These are phyloP conservation scores for Holtermannia corniformis DNA, from an alignment of 768 basidiomycete genomes.

Conservation along the genomic window DNA sequence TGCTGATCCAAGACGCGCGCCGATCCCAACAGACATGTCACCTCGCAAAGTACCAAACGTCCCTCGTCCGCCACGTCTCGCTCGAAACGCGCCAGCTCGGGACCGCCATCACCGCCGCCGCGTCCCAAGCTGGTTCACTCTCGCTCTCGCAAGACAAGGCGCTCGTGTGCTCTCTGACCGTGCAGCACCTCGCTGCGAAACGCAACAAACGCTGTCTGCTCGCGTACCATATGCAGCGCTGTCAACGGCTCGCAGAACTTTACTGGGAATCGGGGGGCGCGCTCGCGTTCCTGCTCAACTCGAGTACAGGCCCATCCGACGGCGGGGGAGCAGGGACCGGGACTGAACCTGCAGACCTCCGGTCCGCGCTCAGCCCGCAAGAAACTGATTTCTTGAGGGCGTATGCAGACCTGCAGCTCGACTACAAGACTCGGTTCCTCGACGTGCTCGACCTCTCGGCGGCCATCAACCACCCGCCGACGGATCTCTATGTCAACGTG, in stretches of 20 bases:
- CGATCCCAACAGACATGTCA: constrained; percentile 74
- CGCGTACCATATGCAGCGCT: constrained; percentile 80
- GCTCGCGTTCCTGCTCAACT: constrained; percentile 62
- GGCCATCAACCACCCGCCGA: constrained; percentile 67
- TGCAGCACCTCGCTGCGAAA: constrained; percentile 78
- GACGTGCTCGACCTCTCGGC: constrained; percentile 74
- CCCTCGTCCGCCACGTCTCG: constrained; percentile 71
- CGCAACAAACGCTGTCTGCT: constrained; percentile 94
- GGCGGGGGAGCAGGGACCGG: constrained; percentile 2
- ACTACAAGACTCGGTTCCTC: constrained; percentile 72
- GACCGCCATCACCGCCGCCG: constrained; percentile 38
- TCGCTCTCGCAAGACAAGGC: constrained; percentile 47
- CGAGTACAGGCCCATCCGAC: neutral
- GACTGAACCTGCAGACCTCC: constrained; percentile 26
- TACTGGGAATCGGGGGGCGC: constrained; percentile 79
- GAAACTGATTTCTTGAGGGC: constrained; percentile 69
- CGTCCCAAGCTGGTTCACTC: constrained; percentile 31
- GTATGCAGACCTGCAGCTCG: constrained; percentile 71
- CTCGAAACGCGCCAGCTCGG: constrained; percentile 81
- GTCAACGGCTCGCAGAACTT: constrained; percentile 71
- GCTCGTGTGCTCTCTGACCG: constrained; percentile 54
- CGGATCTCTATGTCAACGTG: constrained; percentile 79
- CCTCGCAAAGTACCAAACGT: constrained; percentile 83
- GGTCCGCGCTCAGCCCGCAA: constrained; percentile 36
- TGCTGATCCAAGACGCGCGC: constrained; percentile 76